Evolutionary conservation across 2,329 filamentous ascomycete genomes (phyloP), one percentile per base, ranked within the genome.

Genomic region (Juglanconis sp.): DNA sequence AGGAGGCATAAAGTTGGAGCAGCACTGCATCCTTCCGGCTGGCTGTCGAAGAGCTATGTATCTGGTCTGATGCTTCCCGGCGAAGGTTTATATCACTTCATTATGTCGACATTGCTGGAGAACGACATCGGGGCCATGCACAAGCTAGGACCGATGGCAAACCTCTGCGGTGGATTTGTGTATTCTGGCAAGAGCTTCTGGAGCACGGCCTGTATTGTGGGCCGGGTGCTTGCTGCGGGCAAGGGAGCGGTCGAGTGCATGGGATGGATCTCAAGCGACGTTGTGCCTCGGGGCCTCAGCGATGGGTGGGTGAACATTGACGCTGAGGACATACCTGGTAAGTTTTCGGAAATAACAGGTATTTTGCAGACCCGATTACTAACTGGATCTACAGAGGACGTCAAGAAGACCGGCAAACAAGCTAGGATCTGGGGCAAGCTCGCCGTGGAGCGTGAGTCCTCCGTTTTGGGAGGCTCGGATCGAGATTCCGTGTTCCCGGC

Each of bases 21-120:
- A 2, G 81, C 81, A 1, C 73, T 88, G 30, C 81, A 86, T 62
- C 74, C 80, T 2, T 80, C 82, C 0, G 87, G 87, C 1, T 89
- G 87, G 87, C 77, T 89, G 17, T 88, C 86, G 5, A 86, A 86
- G 69, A 87, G 85, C 31, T 89, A 88, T 65, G 75, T 89, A 7
- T 88, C 85, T 38, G 86, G 87, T 0, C 70, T 89, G 49, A 79
- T 89, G 67, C 74, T 89, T 8, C 87, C 87, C 0, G 87, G 87
- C 3, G 87, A 89, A 64, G 79, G 79, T 1, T 67, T 89, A 34
- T 79, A 81, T 54, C 86, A 88, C 68, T 81, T 87, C 61, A 75
- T 89, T 50, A 89, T 89, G 79, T 82, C 86, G 1, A 85, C 86
- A 3, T 72, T 89, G 53, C 71, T 89, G 5, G 87, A 89, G 67